Evolutionary conservation across 148 eudicot species (phyloP).

Genomic region (Nepenthes gracilis): DNA sequence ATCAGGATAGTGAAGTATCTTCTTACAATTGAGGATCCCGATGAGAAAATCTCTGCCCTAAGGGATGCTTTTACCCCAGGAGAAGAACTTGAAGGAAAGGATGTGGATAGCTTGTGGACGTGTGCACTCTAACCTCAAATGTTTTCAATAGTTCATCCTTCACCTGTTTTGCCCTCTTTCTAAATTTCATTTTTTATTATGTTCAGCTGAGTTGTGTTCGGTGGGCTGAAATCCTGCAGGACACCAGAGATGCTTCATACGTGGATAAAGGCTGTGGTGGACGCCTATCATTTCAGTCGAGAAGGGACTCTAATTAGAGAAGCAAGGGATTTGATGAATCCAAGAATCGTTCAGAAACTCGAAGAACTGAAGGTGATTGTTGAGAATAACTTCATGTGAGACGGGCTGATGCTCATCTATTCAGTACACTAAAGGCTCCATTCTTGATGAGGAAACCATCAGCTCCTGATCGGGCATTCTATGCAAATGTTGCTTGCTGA

Average conservation of each 20-base stretch:
- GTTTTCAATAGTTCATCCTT: background rate
- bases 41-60: constrained; percentile 54
- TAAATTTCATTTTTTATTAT: background rate
- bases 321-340: constrained; percentile 73
- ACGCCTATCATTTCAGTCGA: constrained; percentile 70
- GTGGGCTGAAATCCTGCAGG: constrained; percentile 25
- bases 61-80: constrained; percentile 90
- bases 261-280: constrained; percentile 46
- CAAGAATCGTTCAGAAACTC: constrained; percentile 43
- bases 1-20: constrained; percentile 71
- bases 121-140: constrained; percentile 21
- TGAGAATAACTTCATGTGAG: constrained; percentile 65
- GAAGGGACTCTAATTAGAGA: constrained; percentile 65
- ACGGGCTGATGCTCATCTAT: too few species aligned
- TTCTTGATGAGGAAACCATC: too few species aligned
- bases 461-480: too few species aligned
- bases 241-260: constrained; percentile 72
- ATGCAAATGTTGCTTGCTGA: too few species aligned
- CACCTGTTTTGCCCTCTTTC: background rate
- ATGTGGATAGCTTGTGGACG: constrained; percentile 74
- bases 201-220: background rate
- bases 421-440: too few species aligned
- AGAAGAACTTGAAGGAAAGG: constrained; percentile 58
- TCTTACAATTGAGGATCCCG: constrained; percentile 71
- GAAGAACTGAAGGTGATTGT: constrained; percentile 57